Evolutionary conservation across 2,329 filamentous ascomycete genomes (phyloP).

Genomic region (Pyrenochaeta sp.): DNA sequence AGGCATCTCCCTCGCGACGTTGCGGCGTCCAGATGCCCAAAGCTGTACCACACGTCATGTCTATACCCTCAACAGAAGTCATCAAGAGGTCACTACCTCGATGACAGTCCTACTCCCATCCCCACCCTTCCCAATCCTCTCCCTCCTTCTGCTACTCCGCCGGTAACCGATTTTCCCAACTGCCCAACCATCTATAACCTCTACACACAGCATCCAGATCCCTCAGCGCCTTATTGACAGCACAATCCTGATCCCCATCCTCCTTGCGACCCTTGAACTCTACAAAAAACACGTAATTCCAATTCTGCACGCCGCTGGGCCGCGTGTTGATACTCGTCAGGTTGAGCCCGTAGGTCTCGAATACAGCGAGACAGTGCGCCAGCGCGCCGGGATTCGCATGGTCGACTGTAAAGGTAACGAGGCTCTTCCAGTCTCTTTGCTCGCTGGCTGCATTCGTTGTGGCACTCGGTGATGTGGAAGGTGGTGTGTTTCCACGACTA

Average conservation of each 20-base stretch:
- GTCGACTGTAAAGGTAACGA: conserved; percentile 82
- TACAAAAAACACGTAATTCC: conserved; percentile 95
- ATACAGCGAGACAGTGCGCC: conserved; percentile 80
- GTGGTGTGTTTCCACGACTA: neutral
- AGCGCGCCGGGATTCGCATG: conserved; percentile 82
- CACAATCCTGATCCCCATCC: conserved; percentile 64
- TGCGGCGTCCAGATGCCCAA: too few species aligned
- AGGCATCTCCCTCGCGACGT: too few species aligned
- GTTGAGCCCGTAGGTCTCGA: conserved; percentile 76
- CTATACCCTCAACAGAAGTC: too few species aligned
- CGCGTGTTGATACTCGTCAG: conserved; percentile 90
- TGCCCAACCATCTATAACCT: conserved; percentile 74
- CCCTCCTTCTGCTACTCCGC: neutral
- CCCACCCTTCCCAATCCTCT: too few species aligned
- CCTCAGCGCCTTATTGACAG: conserved; percentile 68
- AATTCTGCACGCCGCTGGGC: conserved; percentile 76
- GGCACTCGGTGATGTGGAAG: neutral
- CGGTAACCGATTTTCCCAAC: conserved; percentile 59
- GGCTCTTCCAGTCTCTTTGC: conserved; percentile 64
- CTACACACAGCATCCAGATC: conserved; percentile 67
- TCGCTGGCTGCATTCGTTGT: neutral
- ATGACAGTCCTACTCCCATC: too few species aligned
- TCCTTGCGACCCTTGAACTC: conserved; percentile 78
- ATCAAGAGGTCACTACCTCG: too few species aligned
- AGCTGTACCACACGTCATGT: too few species aligned